Percentiles rank a stretch among this genome's conserved stretches.
Evolutionary conservation across 2,329 filamentous ascomycete genomes (phyloP).

Genomic region (Aspergillus transmontanensis): DNA sequence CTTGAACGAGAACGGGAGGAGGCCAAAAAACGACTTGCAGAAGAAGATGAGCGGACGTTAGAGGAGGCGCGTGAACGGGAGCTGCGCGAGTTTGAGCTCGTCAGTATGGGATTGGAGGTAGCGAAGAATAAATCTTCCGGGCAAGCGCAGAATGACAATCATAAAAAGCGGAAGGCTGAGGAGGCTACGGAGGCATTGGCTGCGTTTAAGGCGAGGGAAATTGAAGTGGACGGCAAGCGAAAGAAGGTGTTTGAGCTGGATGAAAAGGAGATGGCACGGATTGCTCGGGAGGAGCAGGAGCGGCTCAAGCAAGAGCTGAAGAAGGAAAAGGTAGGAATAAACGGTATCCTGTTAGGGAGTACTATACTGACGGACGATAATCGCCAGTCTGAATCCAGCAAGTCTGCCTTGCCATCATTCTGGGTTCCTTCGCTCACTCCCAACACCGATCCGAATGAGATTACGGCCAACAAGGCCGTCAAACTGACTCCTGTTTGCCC

Average conservation of each 20-base stretch:
- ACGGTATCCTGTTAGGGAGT: neutral
- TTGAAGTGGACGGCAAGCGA: constrained; percentile 51
- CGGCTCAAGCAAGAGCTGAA: constrained; percentile 72
- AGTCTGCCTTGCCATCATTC: constrained; percentile 77
- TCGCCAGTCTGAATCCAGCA: constrained; percentile 55
- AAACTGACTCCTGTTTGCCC: constrained; percentile 78
- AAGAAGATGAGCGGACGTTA: constrained; percentile 62
- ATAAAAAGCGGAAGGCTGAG: constrained; percentile 33
- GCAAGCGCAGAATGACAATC: constrained; percentile 18
- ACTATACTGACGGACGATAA: neutral
- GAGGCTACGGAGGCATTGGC: constrained; percentile 31
- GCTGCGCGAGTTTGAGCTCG: constrained; percentile 79
- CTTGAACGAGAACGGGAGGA: constrained; percentile 67
- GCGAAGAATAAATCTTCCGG: constrained; percentile 19
- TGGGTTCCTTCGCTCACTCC: constrained; percentile 89
- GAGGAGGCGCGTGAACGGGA: constrained; percentile 71
- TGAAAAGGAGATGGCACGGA: constrained; percentile 71
- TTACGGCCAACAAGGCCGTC: constrained; percentile 59
- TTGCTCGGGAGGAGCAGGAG: constrained; percentile 69
- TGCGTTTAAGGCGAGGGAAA: constrained; percentile 41
- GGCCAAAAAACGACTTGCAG: constrained; percentile 63
- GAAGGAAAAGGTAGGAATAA: constrained; percentile 64
- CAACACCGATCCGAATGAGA: constrained; percentile 57
- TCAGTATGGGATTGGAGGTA: constrained; percentile 68
- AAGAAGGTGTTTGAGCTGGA: constrained; percentile 83